Conservation (phyloP, 306 rosid genomes). For the Prunus persica region DNA sequence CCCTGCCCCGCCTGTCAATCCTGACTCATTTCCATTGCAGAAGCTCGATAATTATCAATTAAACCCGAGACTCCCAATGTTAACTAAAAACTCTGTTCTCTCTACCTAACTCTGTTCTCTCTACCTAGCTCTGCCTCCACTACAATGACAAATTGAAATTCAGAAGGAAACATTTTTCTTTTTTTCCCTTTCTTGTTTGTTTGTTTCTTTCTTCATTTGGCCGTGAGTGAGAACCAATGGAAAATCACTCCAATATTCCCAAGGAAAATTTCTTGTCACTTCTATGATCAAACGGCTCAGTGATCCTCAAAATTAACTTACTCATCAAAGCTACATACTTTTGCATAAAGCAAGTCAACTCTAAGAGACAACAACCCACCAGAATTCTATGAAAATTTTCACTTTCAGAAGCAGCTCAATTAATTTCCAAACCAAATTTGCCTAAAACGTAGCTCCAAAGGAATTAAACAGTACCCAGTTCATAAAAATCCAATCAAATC, state of each 20-base stretch:
- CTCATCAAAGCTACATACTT: background rate
- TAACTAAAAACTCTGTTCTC: background rate
- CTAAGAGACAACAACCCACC: background rate
- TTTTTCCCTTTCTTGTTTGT: background rate
- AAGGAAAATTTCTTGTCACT: background rate
- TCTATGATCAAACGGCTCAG: background rate
- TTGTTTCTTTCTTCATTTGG: background rate
- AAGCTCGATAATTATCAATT: background rate
- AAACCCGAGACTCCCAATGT: background rate
- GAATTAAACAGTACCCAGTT: background rate
- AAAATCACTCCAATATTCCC: constrained; percentile 8
- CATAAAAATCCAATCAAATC: background rate
- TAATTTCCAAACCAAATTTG: constrained; percentile 2
- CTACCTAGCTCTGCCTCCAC: background rate
- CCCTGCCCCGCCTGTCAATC: background rate
- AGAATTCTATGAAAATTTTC: background rate
- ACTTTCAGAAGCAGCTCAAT: background rate
- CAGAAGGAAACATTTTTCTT: background rate
- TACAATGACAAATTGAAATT: background rate
- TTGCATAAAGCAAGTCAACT: constrained; percentile 14
- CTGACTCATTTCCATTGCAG: background rate
- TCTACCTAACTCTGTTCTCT: background rate
- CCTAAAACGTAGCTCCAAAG: background rate
- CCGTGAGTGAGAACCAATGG: background rate
- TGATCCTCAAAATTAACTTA: background rate